Evolutionary conservation across 148 eudicot species (phyloP).

Genomic region (Silene conica): DNA sequence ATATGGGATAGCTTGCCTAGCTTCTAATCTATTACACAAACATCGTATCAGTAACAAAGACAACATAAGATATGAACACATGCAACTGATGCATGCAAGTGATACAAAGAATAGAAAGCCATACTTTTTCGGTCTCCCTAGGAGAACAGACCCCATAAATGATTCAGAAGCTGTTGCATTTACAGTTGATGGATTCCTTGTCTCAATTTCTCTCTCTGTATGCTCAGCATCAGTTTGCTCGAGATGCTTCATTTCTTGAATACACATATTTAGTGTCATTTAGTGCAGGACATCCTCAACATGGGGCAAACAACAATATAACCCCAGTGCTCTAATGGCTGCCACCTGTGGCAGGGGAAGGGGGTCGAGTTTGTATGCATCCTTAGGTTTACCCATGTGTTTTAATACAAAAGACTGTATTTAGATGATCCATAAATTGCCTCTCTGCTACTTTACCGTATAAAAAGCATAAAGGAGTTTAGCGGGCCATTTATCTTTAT

Average conservation of each 20-base stretch:
- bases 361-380: not conserved
- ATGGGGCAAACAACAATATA: not conserved
- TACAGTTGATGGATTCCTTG: slow-evolving; percentile 24
- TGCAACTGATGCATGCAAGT: slow-evolving; percentile 6
- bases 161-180: slow-evolving; percentile 18
- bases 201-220: slow-evolving; percentile 26
- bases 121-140: slow-evolving; percentile 76
- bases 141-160: slow-evolving; percentile 44
- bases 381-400: not conserved
- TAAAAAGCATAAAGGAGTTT: not conserved
- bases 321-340: not conserved
- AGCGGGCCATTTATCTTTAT: too few species aligned
- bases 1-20: slow-evolving; percentile 37
- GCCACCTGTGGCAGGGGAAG: not conserved
- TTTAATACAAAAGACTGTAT: not conserved
- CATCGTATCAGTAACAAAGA: slow-evolving; percentile 24
- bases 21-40: slow-evolving; percentile 58
- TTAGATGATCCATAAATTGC: not conserved
- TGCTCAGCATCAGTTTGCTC: slow-evolving; percentile 32
- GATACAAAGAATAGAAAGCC: not conserved
- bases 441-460: not conserved
- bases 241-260: slow-evolving; percentile 66
- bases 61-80: not conserved
- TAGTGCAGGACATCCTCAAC: slow-evolving; percentile 20
- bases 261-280: slow-evolving; percentile 27